Conservation (phyloP, 768 basidiomycete species). For the Trametes punicea region DNA sequence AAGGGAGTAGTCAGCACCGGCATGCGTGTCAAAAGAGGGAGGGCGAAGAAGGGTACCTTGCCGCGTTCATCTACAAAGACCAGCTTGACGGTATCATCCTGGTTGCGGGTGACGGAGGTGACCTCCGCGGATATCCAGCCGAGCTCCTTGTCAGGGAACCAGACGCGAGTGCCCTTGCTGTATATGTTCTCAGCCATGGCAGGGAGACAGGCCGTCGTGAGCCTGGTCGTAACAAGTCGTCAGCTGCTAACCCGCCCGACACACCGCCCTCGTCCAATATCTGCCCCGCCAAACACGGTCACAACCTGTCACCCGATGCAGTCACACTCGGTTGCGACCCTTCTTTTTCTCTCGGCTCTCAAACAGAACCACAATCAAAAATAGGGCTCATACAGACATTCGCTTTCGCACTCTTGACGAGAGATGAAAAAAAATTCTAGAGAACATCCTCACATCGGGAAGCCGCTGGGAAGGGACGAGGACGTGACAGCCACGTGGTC, state of each 20-base stretch:
- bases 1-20: neutral
- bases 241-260: neutral
- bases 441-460: too few relatives aligned
- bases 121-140: slow-evolving; percentile 94
- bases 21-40: neutral
- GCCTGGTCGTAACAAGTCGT: slow-evolving; percentile 22
- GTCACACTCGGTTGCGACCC: slow-evolving; percentile 4
- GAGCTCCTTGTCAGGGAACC: slow-evolving; percentile 93
- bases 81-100: slow-evolving; percentile 77
- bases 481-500: slow-evolving; percentile 16
- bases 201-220: neutral
- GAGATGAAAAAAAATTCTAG: too few relatives aligned
- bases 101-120: slow-evolving; percentile 54
- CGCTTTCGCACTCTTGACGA: too few relatives aligned
- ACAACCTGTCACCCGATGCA: neutral
- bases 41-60: slow-evolving; percentile 53
- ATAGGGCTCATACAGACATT: too few relatives aligned
- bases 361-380: too few relatives aligned
- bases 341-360: neutral
- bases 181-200: slow-evolving; percentile 89
- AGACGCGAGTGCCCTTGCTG: slow-evolving; percentile 85
- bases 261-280: neutral
- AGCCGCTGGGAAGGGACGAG: too few relatives aligned
- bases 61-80: slow-evolving; percentile 87
- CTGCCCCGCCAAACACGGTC: neutral